A percentile compares a stretch with the other conserved stretches of the same genome.
Evolutionary conservation across 306 rosid genomes (phyloP).

Genomic region (Prunus mongolica): DNA sequence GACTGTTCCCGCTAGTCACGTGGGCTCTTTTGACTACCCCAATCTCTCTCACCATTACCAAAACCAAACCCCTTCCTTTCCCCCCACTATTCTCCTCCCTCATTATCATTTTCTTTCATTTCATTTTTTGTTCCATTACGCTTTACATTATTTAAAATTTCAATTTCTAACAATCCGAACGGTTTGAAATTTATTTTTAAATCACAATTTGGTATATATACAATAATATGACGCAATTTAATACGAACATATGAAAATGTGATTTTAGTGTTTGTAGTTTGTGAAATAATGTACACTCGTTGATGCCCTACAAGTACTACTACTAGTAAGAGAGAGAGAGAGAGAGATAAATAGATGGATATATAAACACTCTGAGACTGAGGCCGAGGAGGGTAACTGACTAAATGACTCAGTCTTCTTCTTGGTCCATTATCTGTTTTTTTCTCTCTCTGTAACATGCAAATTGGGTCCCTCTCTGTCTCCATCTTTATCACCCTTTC

Average conservation of each 20-base stretch:
- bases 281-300: too few relatives aligned
- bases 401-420: slow-evolving; percentile 28
- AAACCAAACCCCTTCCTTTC: not conserved
- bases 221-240: too few relatives aligned
- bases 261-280: too few relatives aligned
- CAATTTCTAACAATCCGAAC: fast-evolving
- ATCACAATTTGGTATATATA: too few relatives aligned
- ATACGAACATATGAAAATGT: too few relatives aligned
- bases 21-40: slow-evolving; percentile 83
- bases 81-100: too few relatives aligned
- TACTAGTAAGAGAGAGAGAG: too few relatives aligned
- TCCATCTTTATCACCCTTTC: not conserved
- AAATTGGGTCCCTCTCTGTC: slow-evolving; percentile 33
- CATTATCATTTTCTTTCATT: too few relatives aligned
- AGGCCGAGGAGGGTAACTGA: slow-evolving; percentile 18
- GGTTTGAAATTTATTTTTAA: too few relatives aligned
- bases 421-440: slow-evolving; percentile 10
- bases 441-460: slow-evolving; percentile 40
- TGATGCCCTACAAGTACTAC: too few relatives aligned
- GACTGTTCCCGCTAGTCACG: slow-evolving; percentile 97
- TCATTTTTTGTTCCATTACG: not conserved
- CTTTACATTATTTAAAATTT: not conserved
- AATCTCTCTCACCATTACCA: slow-evolving; percentile 28
- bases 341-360: too few relatives aligned
- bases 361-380: too few relatives aligned